Conservation (phyloP, 352 stramenopile species). For the Phytophthora melonis region DNA sequence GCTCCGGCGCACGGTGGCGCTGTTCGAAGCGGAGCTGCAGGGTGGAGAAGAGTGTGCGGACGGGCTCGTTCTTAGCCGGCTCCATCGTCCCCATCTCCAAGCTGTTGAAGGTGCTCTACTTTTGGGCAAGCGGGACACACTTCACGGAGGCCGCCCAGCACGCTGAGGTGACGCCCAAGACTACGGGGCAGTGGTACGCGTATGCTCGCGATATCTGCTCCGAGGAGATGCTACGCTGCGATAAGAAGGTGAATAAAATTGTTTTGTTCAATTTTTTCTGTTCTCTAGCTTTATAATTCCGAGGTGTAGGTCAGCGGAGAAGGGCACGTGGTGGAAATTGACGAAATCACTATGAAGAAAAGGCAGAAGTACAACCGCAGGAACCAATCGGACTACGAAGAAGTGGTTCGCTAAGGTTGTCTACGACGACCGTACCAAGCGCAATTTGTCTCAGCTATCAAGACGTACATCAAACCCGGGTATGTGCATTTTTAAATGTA, state of each 20-base stretch:
- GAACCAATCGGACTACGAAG: not conserved
- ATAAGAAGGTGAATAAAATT: not conserved
- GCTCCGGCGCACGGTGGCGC: constrained; percentile 21
- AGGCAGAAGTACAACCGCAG: not conserved
- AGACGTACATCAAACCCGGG: not conserved
- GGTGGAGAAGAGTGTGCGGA: constrained; percentile 18
- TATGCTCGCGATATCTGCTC: not conserved
- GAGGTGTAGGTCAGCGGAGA: not conserved
- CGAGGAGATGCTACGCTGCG: not conserved
- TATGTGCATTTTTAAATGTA: not conserved
- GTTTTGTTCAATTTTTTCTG: not conserved
- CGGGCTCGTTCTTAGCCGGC: not conserved
- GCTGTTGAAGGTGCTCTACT: not conserved
- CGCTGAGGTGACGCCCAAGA: not conserved
- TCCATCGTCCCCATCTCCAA: not conserved
- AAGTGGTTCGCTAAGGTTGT: not conserved
- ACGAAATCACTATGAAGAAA: not conserved
- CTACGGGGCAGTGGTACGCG: not conserved
- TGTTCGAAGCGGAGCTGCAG: constrained; percentile 10
- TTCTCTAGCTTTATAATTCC: not conserved
- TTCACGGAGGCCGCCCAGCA: not conserved
- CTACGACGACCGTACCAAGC: not conserved
- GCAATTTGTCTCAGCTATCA: not conserved
- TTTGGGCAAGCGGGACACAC: not conserved
- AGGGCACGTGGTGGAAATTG: not conserved